A percentile compares a stretch with the other conserved stretches of the same genome.
Conservation (phyloP, 2,329 filamentous ascomycete genomes). For the Huntiella savannae region DNA sequence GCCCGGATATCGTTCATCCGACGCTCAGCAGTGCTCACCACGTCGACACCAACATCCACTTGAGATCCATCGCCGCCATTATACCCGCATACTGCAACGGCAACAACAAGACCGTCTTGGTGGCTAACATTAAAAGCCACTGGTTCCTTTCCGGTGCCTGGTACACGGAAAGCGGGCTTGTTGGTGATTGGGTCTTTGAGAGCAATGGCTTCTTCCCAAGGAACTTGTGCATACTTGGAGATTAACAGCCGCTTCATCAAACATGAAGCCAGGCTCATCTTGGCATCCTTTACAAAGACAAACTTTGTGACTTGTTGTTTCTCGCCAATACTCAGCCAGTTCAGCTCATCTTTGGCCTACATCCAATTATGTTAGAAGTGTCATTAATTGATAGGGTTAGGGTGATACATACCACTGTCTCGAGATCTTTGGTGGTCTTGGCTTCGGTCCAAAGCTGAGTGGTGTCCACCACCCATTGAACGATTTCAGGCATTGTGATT, state of each 20-base stretch:
- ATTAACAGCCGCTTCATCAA: conserved; percentile 57
- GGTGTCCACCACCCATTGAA: conserved; percentile 46
- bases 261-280: conserved; percentile 52
- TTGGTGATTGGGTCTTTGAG: conserved; percentile 31
- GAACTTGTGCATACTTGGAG: conserved; percentile 33
- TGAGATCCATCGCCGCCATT: conserved; percentile 13
- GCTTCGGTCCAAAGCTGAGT: conserved; percentile 36
- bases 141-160: conserved; percentile 24
- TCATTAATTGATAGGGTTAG: not conserved
- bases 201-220: conserved; percentile 41
- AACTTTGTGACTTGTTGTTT: conserved; percentile 38
- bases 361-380: not conserved
- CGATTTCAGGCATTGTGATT: conserved; percentile 16
- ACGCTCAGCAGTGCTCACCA: conserved; percentile 58
- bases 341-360: conserved; percentile 35
- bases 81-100: conserved; percentile 34
- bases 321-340: conserved; percentile 35
- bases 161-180: conserved; percentile 35
- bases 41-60: conserved; percentile 46
- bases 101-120: conserved; percentile 54
- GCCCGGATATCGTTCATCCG: conserved; percentile 39
- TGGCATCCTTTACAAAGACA: conserved; percentile 51
- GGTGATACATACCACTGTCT: conserved; percentile 23
- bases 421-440: conserved; percentile 28
- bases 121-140: conserved; percentile 61